Percentiles rank a stretch among this genome's conserved stretches.
phyloP scores from a whole-genome alignment of 2,329 filamentous ascomycete genomes.

The Fusarium avenaceum region DNA sequence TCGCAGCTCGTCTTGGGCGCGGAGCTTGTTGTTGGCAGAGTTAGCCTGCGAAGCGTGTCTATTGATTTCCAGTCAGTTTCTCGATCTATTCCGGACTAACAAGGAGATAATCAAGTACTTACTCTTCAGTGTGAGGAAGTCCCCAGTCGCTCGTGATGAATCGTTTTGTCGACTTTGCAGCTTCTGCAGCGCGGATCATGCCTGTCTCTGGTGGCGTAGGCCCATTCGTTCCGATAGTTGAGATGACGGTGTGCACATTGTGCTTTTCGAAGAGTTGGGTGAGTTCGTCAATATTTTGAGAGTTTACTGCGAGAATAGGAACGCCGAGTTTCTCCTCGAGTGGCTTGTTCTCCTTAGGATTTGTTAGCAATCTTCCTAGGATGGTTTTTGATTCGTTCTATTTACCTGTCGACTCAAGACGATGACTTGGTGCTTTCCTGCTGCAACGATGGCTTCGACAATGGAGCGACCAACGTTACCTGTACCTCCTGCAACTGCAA shows the following conservation, averaged over 20 bases:
- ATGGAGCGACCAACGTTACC: slow-evolving; percentile 18
- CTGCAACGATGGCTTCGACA: slow-evolving; percentile 3
- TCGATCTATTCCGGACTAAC: neutral
- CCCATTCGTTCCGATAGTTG: slow-evolving; percentile 8
- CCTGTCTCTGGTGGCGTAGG: neutral
- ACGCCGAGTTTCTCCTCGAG: neutral
- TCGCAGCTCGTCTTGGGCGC: slow-evolving; percentile 12
- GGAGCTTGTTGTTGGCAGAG: slow-evolving; percentile 17
- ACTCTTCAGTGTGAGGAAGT: slow-evolving; percentile 13
- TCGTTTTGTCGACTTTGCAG: neutral
- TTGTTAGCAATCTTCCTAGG: fast-evolving
- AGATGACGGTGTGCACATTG: slow-evolving; percentile 11
- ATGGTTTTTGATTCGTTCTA: fast-evolving
- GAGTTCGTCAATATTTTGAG: neutral
- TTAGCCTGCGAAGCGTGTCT: neutral
- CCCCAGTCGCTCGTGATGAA: slow-evolving; percentile 21
- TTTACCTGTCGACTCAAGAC: slow-evolving; percentile 9
- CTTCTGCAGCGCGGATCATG: slow-evolving; percentile 8
- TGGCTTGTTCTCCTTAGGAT: neutral
- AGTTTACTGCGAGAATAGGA: neutral
- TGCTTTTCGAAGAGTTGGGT: slow-evolving; percentile 19
- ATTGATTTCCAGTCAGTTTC: neutral
- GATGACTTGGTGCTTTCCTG: slow-evolving; percentile 9
- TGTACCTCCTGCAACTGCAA: slow-evolving; percentile 23
- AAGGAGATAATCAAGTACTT: neutral